These are phyloP conservation scores for Xylariaceae sp. DNA, from an alignment of 2,329 filamentous ascomycete genomes.

Conservation along the genomic window DNA sequence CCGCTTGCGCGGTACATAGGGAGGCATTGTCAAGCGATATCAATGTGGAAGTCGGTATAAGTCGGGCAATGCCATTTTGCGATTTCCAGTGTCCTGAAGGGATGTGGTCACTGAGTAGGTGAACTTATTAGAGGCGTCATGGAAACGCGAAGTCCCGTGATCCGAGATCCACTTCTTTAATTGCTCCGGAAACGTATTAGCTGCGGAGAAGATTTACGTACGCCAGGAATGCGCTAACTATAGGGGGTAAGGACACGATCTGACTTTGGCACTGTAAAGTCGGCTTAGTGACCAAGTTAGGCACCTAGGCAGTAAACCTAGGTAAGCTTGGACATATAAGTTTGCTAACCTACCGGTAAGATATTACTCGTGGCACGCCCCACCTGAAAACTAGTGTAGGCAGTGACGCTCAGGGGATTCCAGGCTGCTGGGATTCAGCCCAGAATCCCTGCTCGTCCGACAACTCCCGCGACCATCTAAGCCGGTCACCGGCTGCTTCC, in stretches of 20 bases:
- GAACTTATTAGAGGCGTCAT: slow-evolving; percentile 25
- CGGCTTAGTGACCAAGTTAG: no score
- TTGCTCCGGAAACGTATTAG: slow-evolving; percentile 10
- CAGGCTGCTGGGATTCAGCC: background rate
- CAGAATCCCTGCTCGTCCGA: no score
- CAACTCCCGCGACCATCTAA: background rate
- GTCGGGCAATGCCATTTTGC: background rate
- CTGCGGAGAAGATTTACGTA: no score
- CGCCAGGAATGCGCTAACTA: no score
- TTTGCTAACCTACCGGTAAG: no score
- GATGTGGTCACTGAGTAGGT: background rate
- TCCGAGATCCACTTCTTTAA: slow-evolving; percentile 12
- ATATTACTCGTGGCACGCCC: no score
- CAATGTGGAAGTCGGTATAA: background rate
- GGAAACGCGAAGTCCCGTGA: slow-evolving; percentile 33
- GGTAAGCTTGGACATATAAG: no score
- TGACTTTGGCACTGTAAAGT: no score
- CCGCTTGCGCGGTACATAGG: slow-evolving; percentile 63
- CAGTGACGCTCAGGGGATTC: background rate
- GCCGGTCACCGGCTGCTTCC: slow-evolving; percentile 21
- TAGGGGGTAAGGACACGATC: no score
- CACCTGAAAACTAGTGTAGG: no score
- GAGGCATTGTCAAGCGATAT: slow-evolving; percentile 53
- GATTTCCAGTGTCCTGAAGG: background rate
- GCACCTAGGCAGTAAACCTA: no score